phyloP scores from a whole-genome alignment of 176 grass and related monocot genomes.

The Bothriochloa decipiens region DNA sequence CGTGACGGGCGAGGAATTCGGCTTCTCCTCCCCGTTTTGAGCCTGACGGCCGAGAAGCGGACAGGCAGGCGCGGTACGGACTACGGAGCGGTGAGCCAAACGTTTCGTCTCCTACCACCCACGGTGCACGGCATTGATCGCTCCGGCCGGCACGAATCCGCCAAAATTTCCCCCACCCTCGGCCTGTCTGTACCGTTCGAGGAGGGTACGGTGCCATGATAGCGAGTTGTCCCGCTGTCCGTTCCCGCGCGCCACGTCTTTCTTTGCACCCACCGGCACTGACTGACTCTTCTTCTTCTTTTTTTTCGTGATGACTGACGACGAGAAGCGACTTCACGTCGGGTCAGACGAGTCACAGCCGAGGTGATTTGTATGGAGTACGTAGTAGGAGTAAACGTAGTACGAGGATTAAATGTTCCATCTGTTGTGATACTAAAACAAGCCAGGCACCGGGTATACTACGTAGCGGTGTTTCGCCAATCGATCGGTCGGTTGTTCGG shows the following conservation, averaged over 20 bases:
- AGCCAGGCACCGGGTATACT: neutral
- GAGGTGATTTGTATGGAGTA: neutral
- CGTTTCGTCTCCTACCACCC: neutral
- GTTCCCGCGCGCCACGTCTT: neutral
- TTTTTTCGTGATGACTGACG: neutral
- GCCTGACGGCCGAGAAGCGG: neutral
- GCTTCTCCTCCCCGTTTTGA: neutral
- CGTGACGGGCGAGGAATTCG: too few relatives aligned
- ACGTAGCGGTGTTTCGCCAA: neutral
- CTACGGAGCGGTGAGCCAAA: neutral
- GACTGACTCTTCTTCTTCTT: too few relatives aligned
- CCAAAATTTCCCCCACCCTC: too few relatives aligned
- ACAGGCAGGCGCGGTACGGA: neutral
- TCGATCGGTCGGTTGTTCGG: neutral
- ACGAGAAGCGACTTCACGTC: neutral
- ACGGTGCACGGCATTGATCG: neutral
- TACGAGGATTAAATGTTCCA: too few relatives aligned
- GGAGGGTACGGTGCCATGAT: too few relatives aligned
- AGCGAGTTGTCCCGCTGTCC: too few relatives aligned
- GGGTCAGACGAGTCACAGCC: neutral
- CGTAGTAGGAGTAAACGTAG: too few relatives aligned
- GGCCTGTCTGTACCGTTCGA: neutral
- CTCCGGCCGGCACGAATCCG: neutral
- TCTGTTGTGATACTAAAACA: neutral
- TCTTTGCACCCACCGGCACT: neutral